Base-by-base conservation (phyloP, 2,329 filamentous ascomycete genomes). In the Aspergillus alliaceus region DNA sequence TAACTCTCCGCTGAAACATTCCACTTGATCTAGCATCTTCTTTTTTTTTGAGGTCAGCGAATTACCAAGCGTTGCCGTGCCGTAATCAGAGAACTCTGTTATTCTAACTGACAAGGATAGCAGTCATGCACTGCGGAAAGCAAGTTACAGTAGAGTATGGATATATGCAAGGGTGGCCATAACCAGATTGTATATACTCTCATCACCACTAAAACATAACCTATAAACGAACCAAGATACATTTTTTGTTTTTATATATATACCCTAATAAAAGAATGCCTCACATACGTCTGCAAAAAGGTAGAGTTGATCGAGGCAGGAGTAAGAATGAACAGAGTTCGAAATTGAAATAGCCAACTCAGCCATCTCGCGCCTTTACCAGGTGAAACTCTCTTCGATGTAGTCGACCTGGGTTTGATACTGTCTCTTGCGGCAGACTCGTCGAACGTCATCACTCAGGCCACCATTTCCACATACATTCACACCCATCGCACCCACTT, bases 401-500 rank as follows among this genome's bases (percentile, higher is more conserved):
- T 91, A 91, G 70, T 92, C 88, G 15, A 93, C 80, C 40, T 88
- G 86, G 2, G 79, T 85, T 40, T 74, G 76, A 20, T 82, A 76
- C 57, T 87, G 83, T 69, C 90, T 84, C 53, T 81, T 78, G 29
- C 90, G 80, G 22, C 89, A 88, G 1, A 87, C 88, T 29, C 82
- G 80, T 47, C 90, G 80, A 1, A 93, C 89, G 68, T 92, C 90
- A 64, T 93, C 90, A 8, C 87, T 88, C 64, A 93, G 75, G 2
- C 85, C 84, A 24, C 90, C 90, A 9, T 89, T 87, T 3, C 90
- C 90, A 65, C 90, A 93, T 22, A 92, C 88, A 11, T 87, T 89
- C 44, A 98, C 91, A 22, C 86, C 90, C 86, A 97, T 96, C 50
- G 93, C 91, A 8, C 95, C 95, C 53, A 91, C 80, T 72, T 95